Evolutionary conservation across 257 asterid genomes (phyloP), one percentile per base, ranked within the genome.

Genomic region (Nicotiana otophora): DNA sequence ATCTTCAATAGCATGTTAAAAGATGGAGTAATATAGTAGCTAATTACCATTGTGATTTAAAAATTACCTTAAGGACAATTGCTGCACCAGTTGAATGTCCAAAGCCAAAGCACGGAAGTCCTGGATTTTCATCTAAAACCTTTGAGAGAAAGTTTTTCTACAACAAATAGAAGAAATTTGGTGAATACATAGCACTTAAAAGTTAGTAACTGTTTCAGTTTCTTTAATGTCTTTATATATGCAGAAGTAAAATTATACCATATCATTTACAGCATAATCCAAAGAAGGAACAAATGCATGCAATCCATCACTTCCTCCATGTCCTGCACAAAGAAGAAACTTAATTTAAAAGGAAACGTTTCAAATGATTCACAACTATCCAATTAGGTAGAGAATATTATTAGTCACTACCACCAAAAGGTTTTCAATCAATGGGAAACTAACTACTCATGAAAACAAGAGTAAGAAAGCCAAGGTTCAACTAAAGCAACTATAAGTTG

Each of bases 241-340:
- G 68, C 78, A 34, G 67, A 42, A 70, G 63, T 78, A 48, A 48
- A 10, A 8, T 20, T 57, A 74, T 87, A 92, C 99, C 97, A 81
- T 64, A 72, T 95, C 99, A 80, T 66, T 80, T 60, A 95, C 95
- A 39, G 97, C 96, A 86, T 88, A 84, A 81, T 92, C 97, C 7
- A 94, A 92, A 57, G 97, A 94, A 84, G 85, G 97, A 68, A 95
- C 97, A 74, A 91, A 95, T 20, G 97, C 99, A 65, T 95, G 99
- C 42, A 95, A 89, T 46, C 97, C 98, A 78, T 94, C 98, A 68
- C 99, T 94, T 83, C 99, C 98, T 33, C 99, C 99, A 39, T 95
- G 99, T 75, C 99, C 99, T 94, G 88, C 63, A 62, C 81, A 54
- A 76, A 61, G 26, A 67, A 4, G 69, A 84, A 75, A 30, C 62